phyloP scores from a whole-genome alignment of 139 green algal species.

The Pseudopediastrum boryanum region DNA sequence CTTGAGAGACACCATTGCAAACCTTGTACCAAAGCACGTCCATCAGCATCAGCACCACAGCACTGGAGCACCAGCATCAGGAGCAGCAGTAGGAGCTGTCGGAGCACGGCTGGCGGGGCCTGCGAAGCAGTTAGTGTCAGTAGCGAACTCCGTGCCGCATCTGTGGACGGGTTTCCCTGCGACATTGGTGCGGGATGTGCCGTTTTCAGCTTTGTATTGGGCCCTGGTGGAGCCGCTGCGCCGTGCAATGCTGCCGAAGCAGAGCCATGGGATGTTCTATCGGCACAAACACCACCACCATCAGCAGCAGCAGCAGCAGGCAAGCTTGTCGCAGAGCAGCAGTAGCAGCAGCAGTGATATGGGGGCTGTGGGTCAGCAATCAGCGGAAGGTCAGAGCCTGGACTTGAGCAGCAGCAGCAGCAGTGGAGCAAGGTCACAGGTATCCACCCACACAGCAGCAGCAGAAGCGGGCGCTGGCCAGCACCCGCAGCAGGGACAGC shows the following conservation, averaged over 20 bases:
- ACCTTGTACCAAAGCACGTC: not conserved
- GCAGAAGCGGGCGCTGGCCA: not conserved
- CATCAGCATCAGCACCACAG: not conserved
- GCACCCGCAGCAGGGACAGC: not conserved
- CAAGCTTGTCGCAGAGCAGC: not conserved
- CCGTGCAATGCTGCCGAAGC: conserved; percentile 43
- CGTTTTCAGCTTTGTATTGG: conserved; percentile 96
- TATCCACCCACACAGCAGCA: not conserved
- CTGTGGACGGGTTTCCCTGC: conserved; percentile 84
- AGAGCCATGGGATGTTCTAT: conserved; percentile 6
- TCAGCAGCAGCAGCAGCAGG: conserved; percentile 11
- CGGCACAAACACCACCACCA: no score
- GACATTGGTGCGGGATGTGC: conserved; percentile 90
- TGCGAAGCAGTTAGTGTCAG: not conserved
- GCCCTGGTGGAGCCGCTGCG: conserved; percentile 84
- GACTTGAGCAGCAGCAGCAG: conserved; percentile 12
- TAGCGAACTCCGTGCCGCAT: conserved; percentile 30
- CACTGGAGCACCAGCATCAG: not conserved
- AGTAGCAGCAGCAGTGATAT: conserved; percentile 23
- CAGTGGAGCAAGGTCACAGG: no score
- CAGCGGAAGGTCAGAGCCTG: not conserved
- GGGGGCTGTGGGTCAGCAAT: not conserved
- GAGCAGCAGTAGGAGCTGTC: not conserved
- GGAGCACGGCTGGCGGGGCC: conserved; percentile 4
- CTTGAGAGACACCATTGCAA: not conserved